Base-by-base conservation (phyloP, 228 moss, liverwort and hornwort species). In the Sphagnum magellanicum region DNA sequence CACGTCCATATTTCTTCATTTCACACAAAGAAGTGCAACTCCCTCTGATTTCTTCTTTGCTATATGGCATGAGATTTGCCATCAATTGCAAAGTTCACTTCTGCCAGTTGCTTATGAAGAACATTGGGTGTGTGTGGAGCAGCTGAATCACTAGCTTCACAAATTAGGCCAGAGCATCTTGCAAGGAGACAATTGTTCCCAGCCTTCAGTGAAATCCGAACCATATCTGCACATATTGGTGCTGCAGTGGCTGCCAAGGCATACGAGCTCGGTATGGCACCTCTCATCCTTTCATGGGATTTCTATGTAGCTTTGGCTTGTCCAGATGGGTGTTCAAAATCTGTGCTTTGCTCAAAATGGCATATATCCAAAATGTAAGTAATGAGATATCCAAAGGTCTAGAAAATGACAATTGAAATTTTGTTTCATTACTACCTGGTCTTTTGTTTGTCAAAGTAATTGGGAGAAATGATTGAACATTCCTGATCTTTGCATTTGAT, bases 141-240 rank as follows among this genome's bases (percentile, higher is more conserved):
- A 84, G 84, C 84, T 60, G 80, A 74, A 65, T 67, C 80, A 6
- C 62, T 84, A 65, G 77, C 77, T 1, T 59, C 53, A 6, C 6
- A 66, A 1, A 50, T 84, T 61, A 84, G 64, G 5, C 69, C 66
- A 63, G 75, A 78, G 46, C 75, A 84, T 52, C 74, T 84, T 14
- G 74, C 74, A 4, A 8, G 72, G 67, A 80, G 84, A 4, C 5
- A 80, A 67, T 63, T 84, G 11, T 84, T 71, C 16, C 84, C 84
- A 5, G 77, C 84, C 4, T 59, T 80, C 16, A 77, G 80, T 16
- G 71, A 75, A 5, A 80, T 80, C 60, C 74, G 84, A 64, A 68
- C 73, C 10, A 76, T 84, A 52, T 84, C 84, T 63, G 84, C 84
- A 1, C 17, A 10, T 10, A 80, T 84, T 53, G 84, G 70, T 46